Conservation (phyloP, 2,329 filamentous ascomycete genomes). For the Cladosporium sp. region DNA sequence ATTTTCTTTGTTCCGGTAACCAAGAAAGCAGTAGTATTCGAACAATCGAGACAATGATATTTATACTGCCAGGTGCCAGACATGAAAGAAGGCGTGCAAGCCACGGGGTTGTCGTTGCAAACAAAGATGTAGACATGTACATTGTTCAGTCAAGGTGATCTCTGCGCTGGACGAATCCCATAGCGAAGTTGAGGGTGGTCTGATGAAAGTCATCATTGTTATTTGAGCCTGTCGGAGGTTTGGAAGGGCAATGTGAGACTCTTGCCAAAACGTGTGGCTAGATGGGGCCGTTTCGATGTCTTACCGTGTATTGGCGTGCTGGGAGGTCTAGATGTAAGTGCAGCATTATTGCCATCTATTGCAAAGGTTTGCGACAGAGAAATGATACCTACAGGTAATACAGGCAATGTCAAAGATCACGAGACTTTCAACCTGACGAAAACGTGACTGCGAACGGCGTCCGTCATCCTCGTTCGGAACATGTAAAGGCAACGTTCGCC, state of each 20-base stretch:
- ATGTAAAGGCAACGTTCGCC: too few species aligned
- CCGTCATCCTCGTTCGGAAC: too few species aligned
- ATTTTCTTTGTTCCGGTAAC: slow-evolving; percentile 3
- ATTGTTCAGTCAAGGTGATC: background rate
- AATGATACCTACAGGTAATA: too few species aligned
- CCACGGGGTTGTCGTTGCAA: background rate
- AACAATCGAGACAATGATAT: slow-evolving; percentile 9
- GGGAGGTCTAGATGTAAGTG: background rate
- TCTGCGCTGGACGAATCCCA: background rate
- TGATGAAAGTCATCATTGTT: background rate
- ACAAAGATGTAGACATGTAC: background rate
- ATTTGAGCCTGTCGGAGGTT: background rate
- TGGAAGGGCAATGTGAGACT: background rate
- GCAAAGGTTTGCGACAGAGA: too few species aligned
- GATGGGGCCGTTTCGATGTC: background rate
- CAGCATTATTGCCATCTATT: background rate
- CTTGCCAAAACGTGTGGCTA: background rate
- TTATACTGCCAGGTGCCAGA: background rate
- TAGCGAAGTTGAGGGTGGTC: background rate
- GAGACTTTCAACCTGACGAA: too few species aligned
- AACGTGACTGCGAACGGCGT: too few species aligned
- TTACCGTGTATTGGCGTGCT: background rate
- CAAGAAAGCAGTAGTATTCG: background rate
- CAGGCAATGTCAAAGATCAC: too few species aligned
- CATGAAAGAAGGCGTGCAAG: slow-evolving; percentile 3